Conservation (phyloP, 192 early-diverging fungal species). For the Gigaspora rosea region DNA sequence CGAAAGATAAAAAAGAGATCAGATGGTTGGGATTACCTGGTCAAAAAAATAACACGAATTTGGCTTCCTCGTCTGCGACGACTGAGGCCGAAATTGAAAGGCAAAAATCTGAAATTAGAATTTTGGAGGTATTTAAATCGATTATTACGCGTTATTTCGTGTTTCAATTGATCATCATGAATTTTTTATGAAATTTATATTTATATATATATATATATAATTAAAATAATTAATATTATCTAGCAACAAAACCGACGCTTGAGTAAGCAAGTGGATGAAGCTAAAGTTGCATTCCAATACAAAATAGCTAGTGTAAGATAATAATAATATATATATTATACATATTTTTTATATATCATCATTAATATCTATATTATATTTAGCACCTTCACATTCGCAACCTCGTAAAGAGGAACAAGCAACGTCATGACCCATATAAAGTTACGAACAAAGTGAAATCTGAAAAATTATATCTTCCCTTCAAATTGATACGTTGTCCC, state of each 20-base stretch:
- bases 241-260: slow-evolving; percentile 11
- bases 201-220: too few relatives aligned
- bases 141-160: slow-evolving; percentile 9
- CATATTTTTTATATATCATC: too few relatives aligned
- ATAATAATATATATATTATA: background rate
- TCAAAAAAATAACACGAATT: slow-evolving; percentile 23
- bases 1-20: slow-evolving; percentile 66
- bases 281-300: slow-evolving; percentile 3
- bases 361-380: background rate
- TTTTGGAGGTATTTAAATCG: slow-evolving; percentile 16
- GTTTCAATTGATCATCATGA: too few relatives aligned
- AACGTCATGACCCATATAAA: background rate
- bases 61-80: slow-evolving; percentile 21
- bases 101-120: slow-evolving; percentile 21
- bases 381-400: slow-evolving; percentile 24
- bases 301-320: slow-evolving; percentile 16
- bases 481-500: slow-evolving; percentile 18
- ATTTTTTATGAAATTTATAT: too few relatives aligned
- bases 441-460: slow-evolving; percentile 6
- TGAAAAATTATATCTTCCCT: slow-evolving; percentile 19
- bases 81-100: slow-evolving; percentile 30
- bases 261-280: background rate
- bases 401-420: slow-evolving; percentile 17
- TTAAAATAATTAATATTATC: too few relatives aligned
- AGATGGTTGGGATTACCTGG: slow-evolving; percentile 62